Evolutionary conservation across 441 rosid species (phyloP), one percentile per base, ranked within the genome.

Genomic region (Erysimum cheiri): DNA sequence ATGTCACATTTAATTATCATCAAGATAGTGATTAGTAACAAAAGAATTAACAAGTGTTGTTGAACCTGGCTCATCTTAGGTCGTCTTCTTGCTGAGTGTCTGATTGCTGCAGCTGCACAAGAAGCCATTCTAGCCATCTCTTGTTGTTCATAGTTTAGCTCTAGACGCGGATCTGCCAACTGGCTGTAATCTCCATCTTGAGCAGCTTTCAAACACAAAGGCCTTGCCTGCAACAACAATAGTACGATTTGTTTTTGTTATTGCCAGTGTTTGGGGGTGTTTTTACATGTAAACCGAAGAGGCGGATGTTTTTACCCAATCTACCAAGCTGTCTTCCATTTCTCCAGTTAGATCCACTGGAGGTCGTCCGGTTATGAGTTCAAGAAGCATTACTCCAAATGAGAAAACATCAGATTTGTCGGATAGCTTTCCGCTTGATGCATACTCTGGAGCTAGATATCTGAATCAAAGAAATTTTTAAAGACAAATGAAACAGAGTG

Each of bases 381-480:
- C 98, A 76, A 93, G 74, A 8, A 91, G 82, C 90, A 93, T 80
- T 12, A 93, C 90, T 46, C 96, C 98, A 47, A 84, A 87, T 15
- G 97, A 93, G 87, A 88, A 93, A 33, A 88, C 96, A 80, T 93
- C 98, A 9, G 97, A 93, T 69, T 93, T 93, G 28, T 93, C 97
- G 0, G 97, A 89, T 36, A 93, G 76, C 80, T 89, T 93, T 39
- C 96, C 97, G 5, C 93, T 93, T 44, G 97, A 83, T 67, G 97
- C 97, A 67, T 93, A 93, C 80, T 93, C 98, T 19, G 98, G 97
- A 74, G 98, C 96, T 71, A 93, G 76, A 79, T 91, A 93, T 80
- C 98, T 89, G 75, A 47, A 49, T 15, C 29, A 28, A 58, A 29
- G 3, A 15, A 56, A 29, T 22, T 22, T 43, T 15, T 19, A 50